phyloP scores from a whole-genome alignment of 2,329 filamentous ascomycete species.

The Trichophyton mentagrophytes region DNA sequence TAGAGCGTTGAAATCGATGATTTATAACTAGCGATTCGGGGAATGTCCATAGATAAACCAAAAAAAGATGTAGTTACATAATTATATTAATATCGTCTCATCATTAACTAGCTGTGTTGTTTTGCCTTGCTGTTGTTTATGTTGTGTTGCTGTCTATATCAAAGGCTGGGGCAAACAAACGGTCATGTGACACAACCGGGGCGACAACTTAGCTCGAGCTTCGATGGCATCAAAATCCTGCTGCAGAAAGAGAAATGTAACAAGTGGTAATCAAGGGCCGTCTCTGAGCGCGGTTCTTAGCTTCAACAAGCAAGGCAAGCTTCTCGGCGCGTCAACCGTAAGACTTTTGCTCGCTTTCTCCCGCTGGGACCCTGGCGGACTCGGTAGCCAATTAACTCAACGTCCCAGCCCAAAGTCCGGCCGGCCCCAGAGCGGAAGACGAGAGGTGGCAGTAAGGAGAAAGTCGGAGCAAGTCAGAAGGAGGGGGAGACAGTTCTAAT shows the following conservation, averaged over 20 bases:
- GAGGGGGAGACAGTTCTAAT: not conserved
- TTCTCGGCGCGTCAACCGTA: not conserved
- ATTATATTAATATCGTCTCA: not conserved
- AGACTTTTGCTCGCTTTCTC: not conserved
- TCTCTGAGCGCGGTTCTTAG: slow-evolving; percentile 3
- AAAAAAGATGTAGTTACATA: too few species aligned
- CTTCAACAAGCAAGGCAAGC: not conserved
- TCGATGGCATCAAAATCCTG: not conserved
- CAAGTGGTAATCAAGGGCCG: not conserved
- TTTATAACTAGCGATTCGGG: not conserved
- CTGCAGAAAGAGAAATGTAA: not conserved
- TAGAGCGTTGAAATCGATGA: not conserved
- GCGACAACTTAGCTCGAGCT: not conserved
- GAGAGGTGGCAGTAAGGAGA: not conserved
- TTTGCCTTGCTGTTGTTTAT: not conserved
- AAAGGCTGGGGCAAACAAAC: not conserved
- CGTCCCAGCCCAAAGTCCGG: not conserved
- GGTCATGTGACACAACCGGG: not conserved
- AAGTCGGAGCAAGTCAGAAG: not conserved
- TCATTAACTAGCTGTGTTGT: not conserved
- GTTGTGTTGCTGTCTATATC: not conserved
- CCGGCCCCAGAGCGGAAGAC: not conserved
- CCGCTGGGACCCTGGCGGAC: not conserved
- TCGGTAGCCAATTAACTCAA: not conserved
- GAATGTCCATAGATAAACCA: not conserved